phyloP scores from a whole-genome alignment of 768 basidiomycete genomes.

The Erythrobasidium yunnanense region DNA sequence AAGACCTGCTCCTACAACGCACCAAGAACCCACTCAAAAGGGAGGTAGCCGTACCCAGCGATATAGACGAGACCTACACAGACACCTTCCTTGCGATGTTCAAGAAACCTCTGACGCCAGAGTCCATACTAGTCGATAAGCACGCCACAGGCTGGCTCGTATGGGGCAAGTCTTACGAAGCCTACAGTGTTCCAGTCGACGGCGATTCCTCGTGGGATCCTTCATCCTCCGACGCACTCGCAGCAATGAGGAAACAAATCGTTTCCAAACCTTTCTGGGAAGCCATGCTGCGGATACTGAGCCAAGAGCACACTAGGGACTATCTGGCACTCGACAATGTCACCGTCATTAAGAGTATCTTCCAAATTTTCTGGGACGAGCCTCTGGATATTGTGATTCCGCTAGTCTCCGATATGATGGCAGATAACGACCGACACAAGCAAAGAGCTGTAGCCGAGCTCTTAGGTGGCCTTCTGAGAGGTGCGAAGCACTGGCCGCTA shows the following conservation, averaged over 20 bases:
- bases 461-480: constrained; percentile 50
- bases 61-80: constrained; percentile 45
- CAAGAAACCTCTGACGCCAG: constrained; percentile 46
- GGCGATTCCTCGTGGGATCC: constrained; percentile 31
- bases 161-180: constrained; percentile 42
- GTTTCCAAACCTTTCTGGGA: constrained; percentile 32
- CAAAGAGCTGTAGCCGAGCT: constrained; percentile 79
- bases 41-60: constrained; percentile 44
- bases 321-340: constrained; percentile 32
- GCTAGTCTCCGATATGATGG: constrained; percentile 53
- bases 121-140: constrained; percentile 41
- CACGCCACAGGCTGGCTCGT: constrained; percentile 42
- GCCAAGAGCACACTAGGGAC: constrained; percentile 34
- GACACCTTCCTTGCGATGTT: constrained; percentile 52
- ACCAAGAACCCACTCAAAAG: constrained; percentile 58
- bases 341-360: constrained; percentile 45
- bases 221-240: constrained; percentile 8
- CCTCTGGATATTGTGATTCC: constrained; percentile 56
- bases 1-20: constrained; percentile 54
- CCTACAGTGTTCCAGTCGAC: constrained; percentile 30
- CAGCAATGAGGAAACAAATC: constrained; percentile 25
- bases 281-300: constrained; percentile 32
- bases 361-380: constrained; percentile 60
- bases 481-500: constrained; percentile 76
- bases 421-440: constrained; percentile 68